Percentiles rank a stretch among this genome's conserved stretches.
phyloP scores from a whole-genome alignment of 768 basidiomycete species.

The Suillus alpinus region DNA sequence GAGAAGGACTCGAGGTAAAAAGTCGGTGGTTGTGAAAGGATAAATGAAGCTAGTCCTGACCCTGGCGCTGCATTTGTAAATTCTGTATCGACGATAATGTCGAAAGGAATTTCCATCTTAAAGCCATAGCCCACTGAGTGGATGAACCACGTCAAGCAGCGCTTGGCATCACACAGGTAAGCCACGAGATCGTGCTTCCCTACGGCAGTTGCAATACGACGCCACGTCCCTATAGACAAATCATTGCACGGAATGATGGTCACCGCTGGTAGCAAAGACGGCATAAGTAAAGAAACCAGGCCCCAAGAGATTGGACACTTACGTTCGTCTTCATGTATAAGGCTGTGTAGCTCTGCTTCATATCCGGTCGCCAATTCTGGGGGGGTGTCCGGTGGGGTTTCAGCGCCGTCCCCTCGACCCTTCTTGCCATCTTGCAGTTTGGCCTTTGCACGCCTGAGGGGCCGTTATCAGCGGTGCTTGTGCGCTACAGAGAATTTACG shows the following conservation, averaged over 20 bases:
- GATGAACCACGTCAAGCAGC: constrained; percentile 76
- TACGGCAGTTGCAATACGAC: constrained; percentile 58
- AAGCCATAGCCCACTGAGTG: constrained; percentile 69
- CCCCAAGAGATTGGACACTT: constrained; percentile 27
- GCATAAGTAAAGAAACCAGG: background rate
- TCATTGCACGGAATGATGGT: constrained; percentile 75
- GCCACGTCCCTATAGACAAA: constrained; percentile 76
- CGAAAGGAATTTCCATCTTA: constrained; percentile 83
- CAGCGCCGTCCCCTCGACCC: constrained; percentile 30
- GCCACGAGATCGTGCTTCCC: constrained; percentile 68
- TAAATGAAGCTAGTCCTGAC: constrained; percentile 57
- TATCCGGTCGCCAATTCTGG: constrained; percentile 50
- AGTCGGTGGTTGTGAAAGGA: constrained; percentile 61
- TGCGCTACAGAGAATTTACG: background rate
- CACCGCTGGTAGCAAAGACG: constrained; percentile 45
- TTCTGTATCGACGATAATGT: constrained; percentile 54
- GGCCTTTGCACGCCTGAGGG: constrained; percentile 72
- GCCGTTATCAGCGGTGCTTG: constrained; percentile 2
- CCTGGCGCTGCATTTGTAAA: constrained; percentile 55
- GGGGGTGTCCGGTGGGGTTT: constrained; percentile 45
- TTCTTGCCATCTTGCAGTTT: constrained; percentile 67
- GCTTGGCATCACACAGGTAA: constrained; percentile 67
- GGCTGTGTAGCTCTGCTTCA: constrained; percentile 56
- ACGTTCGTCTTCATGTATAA: constrained; percentile 81
- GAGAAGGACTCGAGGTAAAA: constrained; percentile 62